Base-by-base conservation (phyloP, 2,329 filamentous ascomycete genomes). In the Tolypocladium sp. region DNA sequence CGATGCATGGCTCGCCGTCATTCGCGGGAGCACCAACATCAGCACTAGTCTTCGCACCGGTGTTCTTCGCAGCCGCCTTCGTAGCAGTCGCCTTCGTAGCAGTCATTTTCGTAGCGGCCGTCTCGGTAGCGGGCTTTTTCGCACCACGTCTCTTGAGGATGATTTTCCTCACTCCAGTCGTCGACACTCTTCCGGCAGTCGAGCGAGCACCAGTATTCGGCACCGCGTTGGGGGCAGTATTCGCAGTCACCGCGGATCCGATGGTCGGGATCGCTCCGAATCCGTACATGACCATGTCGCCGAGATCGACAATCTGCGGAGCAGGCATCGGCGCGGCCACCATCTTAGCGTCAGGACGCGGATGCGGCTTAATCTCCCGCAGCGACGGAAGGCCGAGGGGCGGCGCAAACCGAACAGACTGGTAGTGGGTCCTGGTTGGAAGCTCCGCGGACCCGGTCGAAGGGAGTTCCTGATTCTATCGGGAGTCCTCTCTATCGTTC, bases 401-500 rank as follows among this genome's bases (percentile, higher is more conserved):
- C 55, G 53, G 38, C 12, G 56, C 30, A 13, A 57, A 57, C 37
- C 57, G 55, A 38, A 59, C 56, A 22, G 51, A 40, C 15, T 49
- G 52, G 33, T 56, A 51, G 9, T 22, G 42, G 4, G 30, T 37
- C 10, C 12, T 38, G n/a, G 42, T 44, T 25, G 40, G 33, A 20
- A 49, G 52, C 38, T 63, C 58, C n/a, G 62, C 63, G 58, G 69
- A 70, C 30, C 52, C 54, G 38, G 58, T 57, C n/a, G 60, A 60
- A 49, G 55, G 49, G 55, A 55, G 30, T 20, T 66, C 68, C 71
- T 60, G 67, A 68, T 65, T 66, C 72, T 74, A 74, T 72, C 72
- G 70, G 67, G 71, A 70, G 61, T 74, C 72, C 64, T 74, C 71
- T 64, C 71, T 67, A 60, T 74, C 72, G 63, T 68, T 68, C 55